These are phyloP conservation scores for Microdochium paspali DNA, from an alignment of 2,329 filamentous ascomycete genomes.

Conservation along the genomic window DNA sequence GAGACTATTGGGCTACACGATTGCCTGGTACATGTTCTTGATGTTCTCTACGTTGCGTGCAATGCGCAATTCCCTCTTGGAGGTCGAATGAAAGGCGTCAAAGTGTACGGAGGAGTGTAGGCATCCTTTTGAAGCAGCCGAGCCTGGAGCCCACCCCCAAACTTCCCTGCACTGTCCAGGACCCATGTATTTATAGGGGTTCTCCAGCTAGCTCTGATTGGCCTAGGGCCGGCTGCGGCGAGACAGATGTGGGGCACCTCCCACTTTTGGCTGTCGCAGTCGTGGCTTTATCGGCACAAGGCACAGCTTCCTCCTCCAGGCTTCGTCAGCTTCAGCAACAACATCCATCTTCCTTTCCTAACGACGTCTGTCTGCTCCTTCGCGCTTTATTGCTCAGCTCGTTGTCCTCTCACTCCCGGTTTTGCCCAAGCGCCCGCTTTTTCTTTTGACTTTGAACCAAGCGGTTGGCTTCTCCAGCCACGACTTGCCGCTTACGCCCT, in stretches of 20 bases:
- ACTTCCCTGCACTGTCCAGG: too few relatives aligned
- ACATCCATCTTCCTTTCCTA: background rate
- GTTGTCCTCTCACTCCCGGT: background rate
- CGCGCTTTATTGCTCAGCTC: background rate
- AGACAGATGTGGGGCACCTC: conserved; percentile 1
- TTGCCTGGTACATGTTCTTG: too few relatives aligned
- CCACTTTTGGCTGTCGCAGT: conserved; percentile 3
- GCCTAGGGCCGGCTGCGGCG: conserved; percentile 6
- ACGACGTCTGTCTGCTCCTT: conserved; percentile 2
- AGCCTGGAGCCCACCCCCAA: too few relatives aligned
- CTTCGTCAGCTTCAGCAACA: too few relatives aligned
- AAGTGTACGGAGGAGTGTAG: too few relatives aligned
- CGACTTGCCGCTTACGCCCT: conserved; percentile 1
- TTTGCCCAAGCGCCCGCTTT: background rate
- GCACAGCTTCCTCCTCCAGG: background rate
- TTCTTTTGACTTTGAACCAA: too few relatives aligned
- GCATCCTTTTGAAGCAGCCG: too few relatives aligned
- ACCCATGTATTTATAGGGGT: background rate
- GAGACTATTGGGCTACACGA: too few relatives aligned
- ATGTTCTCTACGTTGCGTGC: too few relatives aligned
- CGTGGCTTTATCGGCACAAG: background rate
- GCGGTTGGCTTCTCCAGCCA: too few relatives aligned
- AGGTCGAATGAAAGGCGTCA: too few relatives aligned
- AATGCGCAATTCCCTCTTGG: too few relatives aligned
- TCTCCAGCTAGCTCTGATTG: background rate